These are phyloP conservation scores for Lantana camara DNA, from an alignment of 257 asterid genomes.

Conservation along the genomic window DNA sequence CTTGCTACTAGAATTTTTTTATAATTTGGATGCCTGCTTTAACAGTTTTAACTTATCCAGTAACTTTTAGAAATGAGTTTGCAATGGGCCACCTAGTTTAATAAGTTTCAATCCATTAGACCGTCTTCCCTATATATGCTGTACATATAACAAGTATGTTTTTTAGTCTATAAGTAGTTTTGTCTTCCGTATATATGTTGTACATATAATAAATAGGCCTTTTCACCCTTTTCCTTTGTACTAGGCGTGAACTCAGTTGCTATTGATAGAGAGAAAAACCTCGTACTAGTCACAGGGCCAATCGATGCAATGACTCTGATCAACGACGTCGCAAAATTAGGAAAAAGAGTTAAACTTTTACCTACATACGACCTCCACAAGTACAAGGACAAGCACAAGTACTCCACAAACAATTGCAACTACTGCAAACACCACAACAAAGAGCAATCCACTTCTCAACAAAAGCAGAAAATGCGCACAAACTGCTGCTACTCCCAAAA, in stretches of 20 bases:
- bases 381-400: not conserved
- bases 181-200: no score
- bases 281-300: constrained; percentile 27
- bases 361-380: not conserved
- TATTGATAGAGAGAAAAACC: constrained; percentile 21
- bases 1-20: no score
- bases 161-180: no score
- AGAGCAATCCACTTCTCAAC: not conserved
- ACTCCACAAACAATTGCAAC: not conserved
- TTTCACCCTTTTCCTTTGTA: not conserved
- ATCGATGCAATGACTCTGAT: constrained; percentile 24
- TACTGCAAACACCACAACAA: not conserved
- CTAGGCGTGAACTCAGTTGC: constrained; percentile 32
- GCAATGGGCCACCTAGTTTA: no score
- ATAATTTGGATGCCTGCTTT: no score
- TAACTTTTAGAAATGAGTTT: no score
- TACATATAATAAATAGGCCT: not conserved
- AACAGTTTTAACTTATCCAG: no score
- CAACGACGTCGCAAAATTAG: constrained; percentile 22
- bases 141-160: no score
- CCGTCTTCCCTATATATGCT: no score
- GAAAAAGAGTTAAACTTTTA: constrained; percentile 28
- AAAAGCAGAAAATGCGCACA: not conserved
- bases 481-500: constrained; percentile 20
- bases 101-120: no score